A percentile compares a stretch with the other conserved stretches of the same genome.
Conservation (phyloP, 2,329 filamentous ascomycete genomes). For the Cladophialophora psammophila region DNA sequence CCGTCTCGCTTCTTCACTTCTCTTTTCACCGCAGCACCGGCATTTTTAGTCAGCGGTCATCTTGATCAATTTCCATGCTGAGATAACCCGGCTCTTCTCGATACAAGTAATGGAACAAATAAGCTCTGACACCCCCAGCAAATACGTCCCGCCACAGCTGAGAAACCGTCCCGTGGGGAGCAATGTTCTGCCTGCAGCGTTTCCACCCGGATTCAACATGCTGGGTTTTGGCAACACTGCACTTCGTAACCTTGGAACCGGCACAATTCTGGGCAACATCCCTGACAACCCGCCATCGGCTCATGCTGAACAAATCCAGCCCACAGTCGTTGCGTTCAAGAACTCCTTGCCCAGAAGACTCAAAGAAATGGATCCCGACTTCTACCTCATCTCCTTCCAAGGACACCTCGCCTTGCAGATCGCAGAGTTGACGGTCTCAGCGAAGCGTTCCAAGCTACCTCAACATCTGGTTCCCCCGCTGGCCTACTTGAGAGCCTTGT, state of each 20-base stretch:
- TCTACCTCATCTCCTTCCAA: neutral
- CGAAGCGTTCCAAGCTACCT: neutral
- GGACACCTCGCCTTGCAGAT: neutral
- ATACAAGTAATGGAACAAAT: neutral
- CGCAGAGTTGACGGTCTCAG: neutral
- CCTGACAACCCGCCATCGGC: too few species aligned
- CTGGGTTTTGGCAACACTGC: neutral
- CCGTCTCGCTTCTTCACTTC: neutral
- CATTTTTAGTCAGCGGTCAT: neutral
- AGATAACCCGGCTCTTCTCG: neutral
- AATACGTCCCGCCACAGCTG: constrained; percentile 1
- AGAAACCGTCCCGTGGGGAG: neutral
- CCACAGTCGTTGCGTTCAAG: neutral
- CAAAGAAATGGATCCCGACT: neutral
- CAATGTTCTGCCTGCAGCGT: neutral
- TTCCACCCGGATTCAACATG: neutral
- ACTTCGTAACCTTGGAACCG: neutral
- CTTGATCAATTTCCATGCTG: neutral
- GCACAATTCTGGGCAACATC: neutral
- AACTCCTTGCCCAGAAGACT: neutral
- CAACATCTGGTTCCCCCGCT: neutral
- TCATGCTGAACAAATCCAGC: neutral
- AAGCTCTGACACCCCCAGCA: neutral
- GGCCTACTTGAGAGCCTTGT: neutral
- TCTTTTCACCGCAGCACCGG: neutral